Evolutionary conservation across 2,329 filamentous ascomycete species (phyloP).

Genomic region (Neofusicoccum cordaticola): DNA sequence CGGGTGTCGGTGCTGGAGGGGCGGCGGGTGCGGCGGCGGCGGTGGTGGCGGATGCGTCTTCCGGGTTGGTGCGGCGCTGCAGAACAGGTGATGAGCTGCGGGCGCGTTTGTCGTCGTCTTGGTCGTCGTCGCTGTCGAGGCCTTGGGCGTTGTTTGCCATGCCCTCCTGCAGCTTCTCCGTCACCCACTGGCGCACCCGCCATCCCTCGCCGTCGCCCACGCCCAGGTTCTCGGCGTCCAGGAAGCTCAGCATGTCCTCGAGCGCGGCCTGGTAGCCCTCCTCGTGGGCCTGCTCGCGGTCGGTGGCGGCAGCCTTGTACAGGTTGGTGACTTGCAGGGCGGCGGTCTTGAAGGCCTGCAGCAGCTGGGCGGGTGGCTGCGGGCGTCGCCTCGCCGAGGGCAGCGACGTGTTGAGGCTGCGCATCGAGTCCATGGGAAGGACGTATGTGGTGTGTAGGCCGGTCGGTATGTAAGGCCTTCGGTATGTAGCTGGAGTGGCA

Average conservation of each 20-base stretch:
- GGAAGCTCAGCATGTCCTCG: constrained; percentile 80
- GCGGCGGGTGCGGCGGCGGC: background rate
- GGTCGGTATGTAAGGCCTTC: background rate
- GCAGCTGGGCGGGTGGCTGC: constrained; percentile 52
- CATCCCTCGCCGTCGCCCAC: constrained; percentile 75
- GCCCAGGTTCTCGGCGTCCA: constrained; percentile 79
- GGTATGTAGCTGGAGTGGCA: background rate
- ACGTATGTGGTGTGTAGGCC: background rate
- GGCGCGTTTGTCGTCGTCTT: constrained; percentile 58
- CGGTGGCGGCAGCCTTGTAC: constrained; percentile 84
- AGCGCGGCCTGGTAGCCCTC: constrained; percentile 93
- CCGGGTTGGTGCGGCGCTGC: constrained; percentile 37
- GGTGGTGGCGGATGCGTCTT: background rate
- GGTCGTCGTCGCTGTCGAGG: constrained; percentile 66
- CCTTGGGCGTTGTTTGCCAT: constrained; percentile 36
- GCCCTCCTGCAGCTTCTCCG: constrained; percentile 64
- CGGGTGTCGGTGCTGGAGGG: background rate
- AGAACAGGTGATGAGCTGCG: constrained; percentile 58
- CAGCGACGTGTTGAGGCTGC: constrained; percentile 40
- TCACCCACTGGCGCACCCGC: constrained; percentile 64
- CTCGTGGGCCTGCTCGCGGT: constrained; percentile 69
- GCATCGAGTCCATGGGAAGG: constrained; percentile 39
- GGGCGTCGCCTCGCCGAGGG: constrained; percentile 31
- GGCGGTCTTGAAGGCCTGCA: constrained; percentile 87
- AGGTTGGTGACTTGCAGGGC: constrained; percentile 93